Evolutionary conservation across 805 yeast species (phyloP).

Genomic region (Candida michaelii): DNA sequence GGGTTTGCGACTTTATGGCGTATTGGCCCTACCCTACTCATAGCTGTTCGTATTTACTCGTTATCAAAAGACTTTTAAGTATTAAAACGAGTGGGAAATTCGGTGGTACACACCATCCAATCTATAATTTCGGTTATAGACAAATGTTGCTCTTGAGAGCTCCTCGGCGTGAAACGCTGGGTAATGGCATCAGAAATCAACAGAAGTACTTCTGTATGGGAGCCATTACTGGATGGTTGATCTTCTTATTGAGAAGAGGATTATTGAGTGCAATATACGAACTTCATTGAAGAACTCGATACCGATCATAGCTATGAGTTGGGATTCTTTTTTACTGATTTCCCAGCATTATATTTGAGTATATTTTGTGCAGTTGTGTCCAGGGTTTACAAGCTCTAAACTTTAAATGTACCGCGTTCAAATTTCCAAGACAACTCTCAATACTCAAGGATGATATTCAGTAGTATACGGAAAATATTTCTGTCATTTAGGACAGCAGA

Average conservation of each 20-base stretch:
- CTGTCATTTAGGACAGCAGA: slow-evolving; percentile 84
- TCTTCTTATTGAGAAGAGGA: slow-evolving; percentile 32
- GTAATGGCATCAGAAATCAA: slow-evolving; percentile 56
- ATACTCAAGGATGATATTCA: slow-evolving; percentile 50
- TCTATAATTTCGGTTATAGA: slow-evolving; percentile 9
- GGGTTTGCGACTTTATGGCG: slow-evolving; percentile 13
- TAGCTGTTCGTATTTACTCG: slow-evolving; percentile 51
- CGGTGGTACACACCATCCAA: slow-evolving; percentile 59
- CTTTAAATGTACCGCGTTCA: slow-evolving; percentile 1
- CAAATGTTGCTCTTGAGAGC: slow-evolving; percentile 52
- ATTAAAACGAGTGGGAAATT: slow-evolving; percentile 56
- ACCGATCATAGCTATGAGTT: slow-evolving; percentile 58
- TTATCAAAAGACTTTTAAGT: slow-evolving; percentile 26
- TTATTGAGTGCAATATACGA: slow-evolving; percentile 64
- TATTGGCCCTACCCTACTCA: slow-evolving; percentile 35
- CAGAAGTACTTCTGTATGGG: slow-evolving; percentile 41
- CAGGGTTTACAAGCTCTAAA: no score
- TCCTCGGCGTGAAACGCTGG: slow-evolving; percentile 56
- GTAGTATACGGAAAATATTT: slow-evolving; percentile 74
- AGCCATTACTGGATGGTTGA: slow-evolving; percentile 60
- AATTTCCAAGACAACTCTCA: neutral
- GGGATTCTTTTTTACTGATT: slow-evolving; percentile 26
- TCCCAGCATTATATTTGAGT: no score
- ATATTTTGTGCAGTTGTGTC: no score
- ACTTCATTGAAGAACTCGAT: slow-evolving; percentile 52